A percentile compares a stretch with the other conserved stretches of the same genome.
phyloP scores from a whole-genome alignment of 176 grass and related monocot genomes.

The Eragrostis nindensis region DNA sequence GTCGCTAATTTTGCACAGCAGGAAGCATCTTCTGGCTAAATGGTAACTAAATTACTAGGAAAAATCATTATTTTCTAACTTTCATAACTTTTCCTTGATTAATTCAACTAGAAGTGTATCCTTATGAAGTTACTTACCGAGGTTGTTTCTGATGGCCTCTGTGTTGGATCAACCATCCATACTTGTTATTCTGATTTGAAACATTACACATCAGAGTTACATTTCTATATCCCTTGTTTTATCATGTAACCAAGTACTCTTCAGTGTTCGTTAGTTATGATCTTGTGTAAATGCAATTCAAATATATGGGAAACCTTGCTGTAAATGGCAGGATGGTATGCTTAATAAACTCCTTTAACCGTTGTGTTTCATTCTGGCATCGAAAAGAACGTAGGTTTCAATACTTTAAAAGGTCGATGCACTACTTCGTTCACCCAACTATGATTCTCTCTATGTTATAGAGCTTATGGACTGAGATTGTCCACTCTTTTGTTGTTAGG shows the following conservation, averaged over 20 bases:
- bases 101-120: not conserved
- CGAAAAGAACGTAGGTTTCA: not conserved
- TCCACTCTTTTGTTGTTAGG: not conserved
- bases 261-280: constrained; percentile 1
- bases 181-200: constrained; percentile 13
- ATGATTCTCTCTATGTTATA: constrained; percentile 11
- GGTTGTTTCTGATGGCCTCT: not conserved
- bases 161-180: constrained; percentile 9
- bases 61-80: not conserved
- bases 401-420: no score
- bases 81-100: not conserved
- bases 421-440: no score
- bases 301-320: not conserved
- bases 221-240: not conserved
- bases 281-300: not conserved
- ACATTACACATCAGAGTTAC: constrained; percentile 22
- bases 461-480: not conserved
- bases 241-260: not conserved
- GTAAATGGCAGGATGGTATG: constrained; percentile 10
- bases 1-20: not conserved
- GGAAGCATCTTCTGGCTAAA: constrained; percentile 24
- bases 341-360: not conserved
- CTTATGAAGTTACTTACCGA: not conserved
- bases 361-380: constrained; percentile 13
- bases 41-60: constrained; percentile 36